These are phyloP conservation scores for Gonium pectorale DNA, from an alignment of 139 green algal species.

Conservation along the genomic window DNA sequence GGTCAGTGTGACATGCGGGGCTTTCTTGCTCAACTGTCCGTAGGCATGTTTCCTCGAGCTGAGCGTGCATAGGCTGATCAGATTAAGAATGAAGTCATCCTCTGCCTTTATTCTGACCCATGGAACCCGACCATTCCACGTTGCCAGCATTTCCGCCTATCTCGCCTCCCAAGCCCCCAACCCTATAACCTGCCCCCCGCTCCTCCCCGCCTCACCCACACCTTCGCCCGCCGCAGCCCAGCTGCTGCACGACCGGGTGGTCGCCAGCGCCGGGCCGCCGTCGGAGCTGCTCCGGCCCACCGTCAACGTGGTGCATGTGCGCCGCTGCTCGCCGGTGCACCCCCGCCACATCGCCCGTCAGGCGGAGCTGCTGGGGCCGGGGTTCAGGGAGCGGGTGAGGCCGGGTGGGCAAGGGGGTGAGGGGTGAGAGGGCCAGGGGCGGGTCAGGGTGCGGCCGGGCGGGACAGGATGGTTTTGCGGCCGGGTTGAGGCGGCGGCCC, in stretches of 20 bases:
- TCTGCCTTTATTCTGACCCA: background rate
- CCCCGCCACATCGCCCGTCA: background rate
- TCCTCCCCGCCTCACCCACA: background rate
- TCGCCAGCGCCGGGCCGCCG: background rate
- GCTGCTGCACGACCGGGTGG: slow-evolving; percentile 28
- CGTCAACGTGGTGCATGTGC: slow-evolving; percentile 23
- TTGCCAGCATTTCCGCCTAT: too few relatives aligned
- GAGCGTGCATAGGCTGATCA: background rate
- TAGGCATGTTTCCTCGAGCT: background rate
- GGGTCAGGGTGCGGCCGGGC: too few relatives aligned
- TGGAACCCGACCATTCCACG: too few relatives aligned
- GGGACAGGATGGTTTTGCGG: too few relatives aligned
- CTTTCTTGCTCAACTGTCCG: background rate
- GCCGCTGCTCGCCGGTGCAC: slow-evolving; percentile 10
- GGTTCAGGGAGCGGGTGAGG: slow-evolving; percentile 5
- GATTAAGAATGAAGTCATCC: background rate
- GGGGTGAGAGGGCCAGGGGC: too few relatives aligned
- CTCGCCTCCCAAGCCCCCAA: too few relatives aligned
- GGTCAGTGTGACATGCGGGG: background rate
- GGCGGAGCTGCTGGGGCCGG: slow-evolving; percentile 1
- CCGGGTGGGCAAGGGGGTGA: background rate
- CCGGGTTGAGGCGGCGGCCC: too few relatives aligned
- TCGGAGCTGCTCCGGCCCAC: slow-evolving; percentile 12
- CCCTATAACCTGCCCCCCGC: background rate
- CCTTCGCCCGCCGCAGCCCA: slow-evolving; percentile 4